Percentiles rank a stretch among this genome's conserved stretches.
These are phyloP conservation scores for Mycena sanguinolenta DNA, from an alignment of 768 basidiomycete genomes.

Conservation along the genomic window DNA sequence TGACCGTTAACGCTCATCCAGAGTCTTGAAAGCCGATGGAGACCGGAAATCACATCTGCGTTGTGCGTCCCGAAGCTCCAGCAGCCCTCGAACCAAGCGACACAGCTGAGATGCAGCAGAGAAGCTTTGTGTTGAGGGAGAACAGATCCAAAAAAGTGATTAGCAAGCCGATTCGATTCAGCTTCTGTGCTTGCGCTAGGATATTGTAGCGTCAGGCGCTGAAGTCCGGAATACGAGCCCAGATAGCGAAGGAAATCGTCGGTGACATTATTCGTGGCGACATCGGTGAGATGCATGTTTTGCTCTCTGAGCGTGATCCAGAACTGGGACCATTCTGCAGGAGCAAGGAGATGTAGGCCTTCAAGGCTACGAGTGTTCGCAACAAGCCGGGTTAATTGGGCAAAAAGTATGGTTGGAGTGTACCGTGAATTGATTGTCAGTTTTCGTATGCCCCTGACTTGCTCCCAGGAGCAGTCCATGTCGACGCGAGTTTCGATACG, in stretches of 20 bases:
- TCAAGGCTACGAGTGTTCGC: neutral
- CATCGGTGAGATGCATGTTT: neutral
- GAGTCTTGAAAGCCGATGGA: neutral
- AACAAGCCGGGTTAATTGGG: neutral
- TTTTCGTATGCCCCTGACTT: neutral
- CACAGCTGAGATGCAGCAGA: neutral
- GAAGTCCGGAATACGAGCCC: neutral
- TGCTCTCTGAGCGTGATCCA: neutral
- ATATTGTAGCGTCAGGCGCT: neutral
- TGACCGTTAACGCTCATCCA: neutral
- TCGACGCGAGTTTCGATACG: neutral
- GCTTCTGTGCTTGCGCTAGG: neutral
- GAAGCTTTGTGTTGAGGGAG: neutral
- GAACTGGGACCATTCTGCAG: neutral
- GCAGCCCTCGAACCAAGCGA: neutral
- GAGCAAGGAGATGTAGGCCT: neutral
- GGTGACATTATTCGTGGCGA: neutral
- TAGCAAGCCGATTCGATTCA: constrained; percentile 4
- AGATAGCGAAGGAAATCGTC: neutral
- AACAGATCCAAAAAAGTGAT: constrained; percentile 2
- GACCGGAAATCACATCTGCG: neutral
- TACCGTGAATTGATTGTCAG: neutral
- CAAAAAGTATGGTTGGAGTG: neutral
- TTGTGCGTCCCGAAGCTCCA: neutral
- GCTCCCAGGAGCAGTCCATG: neutral